A percentile compares a stretch with the other conserved stretches of the same genome.
These are phyloP conservation scores for Aureobasidium zeae DNA, from an alignment of 2,329 filamentous ascomycete species.

Conservation along the genomic window DNA sequence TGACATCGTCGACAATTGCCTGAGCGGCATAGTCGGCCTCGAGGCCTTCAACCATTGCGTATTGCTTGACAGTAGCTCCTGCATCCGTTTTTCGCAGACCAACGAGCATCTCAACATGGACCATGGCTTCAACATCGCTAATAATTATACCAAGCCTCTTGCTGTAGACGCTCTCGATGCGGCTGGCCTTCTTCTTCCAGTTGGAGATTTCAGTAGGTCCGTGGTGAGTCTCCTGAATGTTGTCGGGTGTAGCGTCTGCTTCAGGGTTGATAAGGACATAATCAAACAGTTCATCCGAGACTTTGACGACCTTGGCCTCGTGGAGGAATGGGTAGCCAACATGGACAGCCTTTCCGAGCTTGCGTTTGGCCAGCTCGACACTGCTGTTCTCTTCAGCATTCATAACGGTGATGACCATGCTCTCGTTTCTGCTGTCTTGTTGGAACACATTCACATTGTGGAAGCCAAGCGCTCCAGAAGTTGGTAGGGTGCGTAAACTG, in stretches of 20 bases:
- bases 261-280: slow-evolving; percentile 59
- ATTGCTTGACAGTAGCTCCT: slow-evolving; percentile 87
- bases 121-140: slow-evolving; percentile 75
- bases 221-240: slow-evolving; percentile 62
- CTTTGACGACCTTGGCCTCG: slow-evolving; percentile 79
- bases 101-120: slow-evolving; percentile 89
- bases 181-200: slow-evolving; percentile 73
- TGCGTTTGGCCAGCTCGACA: slow-evolving; percentile 62
- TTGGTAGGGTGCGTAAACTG: slow-evolving; percentile 74
- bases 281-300: slow-evolving; percentile 89
- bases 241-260: slow-evolving; percentile 28
- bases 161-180: slow-evolving; percentile 79
- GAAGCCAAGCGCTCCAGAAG: slow-evolving; percentile 71
- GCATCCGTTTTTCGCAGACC: slow-evolving; percentile 84
- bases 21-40: slow-evolving; percentile 89
- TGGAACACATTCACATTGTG: slow-evolving; percentile 93
- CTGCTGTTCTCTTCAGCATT: slow-evolving; percentile 64
- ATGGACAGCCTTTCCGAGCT: slow-evolving; percentile 76
- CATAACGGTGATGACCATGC: slow-evolving; percentile 79
- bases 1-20: slow-evolving; percentile 77
- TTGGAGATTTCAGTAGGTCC: slow-evolving; percentile 66
- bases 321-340: slow-evolving; percentile 93
- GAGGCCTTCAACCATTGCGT: slow-evolving; percentile 72
- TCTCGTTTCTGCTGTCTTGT: slow-evolving; percentile 90
- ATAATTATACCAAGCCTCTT: slow-evolving; percentile 84